Percentiles rank a stretch among this genome's conserved stretches.
Conservation (phyloP, 805 yeast genomes). For the Lachancea fermentati region DNA sequence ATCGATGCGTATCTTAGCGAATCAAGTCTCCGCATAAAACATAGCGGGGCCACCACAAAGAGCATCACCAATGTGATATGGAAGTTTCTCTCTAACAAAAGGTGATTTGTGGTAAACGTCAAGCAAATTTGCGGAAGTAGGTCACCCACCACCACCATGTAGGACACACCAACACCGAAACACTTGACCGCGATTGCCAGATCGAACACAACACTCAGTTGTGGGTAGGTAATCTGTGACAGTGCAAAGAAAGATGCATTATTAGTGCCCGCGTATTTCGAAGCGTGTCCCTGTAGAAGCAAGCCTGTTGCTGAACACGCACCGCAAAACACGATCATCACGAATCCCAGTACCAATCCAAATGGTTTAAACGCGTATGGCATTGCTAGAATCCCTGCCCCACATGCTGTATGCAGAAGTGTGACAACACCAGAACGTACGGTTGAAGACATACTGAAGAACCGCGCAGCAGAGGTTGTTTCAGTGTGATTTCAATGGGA, state of each 20-base stretch:
- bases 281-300: constrained; percentile 53
- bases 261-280: constrained; percentile 44
- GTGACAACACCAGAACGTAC: constrained; percentile 30
- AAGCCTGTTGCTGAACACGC: constrained; percentile 41
- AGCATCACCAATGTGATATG: constrained; percentile 60
- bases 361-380: constrained; percentile 55
- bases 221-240: constrained; percentile 56
- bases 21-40: constrained; percentile 69
- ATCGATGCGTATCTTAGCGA: constrained; percentile 82
- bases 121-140: constrained; percentile 52
- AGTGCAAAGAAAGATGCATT: constrained; percentile 63
- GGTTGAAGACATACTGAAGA: constrained; percentile 21
- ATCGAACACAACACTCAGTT: constrained; percentile 56
- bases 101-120: constrained; percentile 27
- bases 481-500: not conserved
- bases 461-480: not conserved
- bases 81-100: constrained; percentile 42
- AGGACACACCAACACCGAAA: constrained; percentile 65
- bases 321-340: constrained; percentile 25
- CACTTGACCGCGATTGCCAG: constrained; percentile 66
- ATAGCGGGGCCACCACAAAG: constrained; percentile 43
- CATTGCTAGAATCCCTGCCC: constrained; percentile 70
- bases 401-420: constrained; percentile 33
- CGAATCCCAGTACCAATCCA: constrained; percentile 26
- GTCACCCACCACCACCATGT: constrained; percentile 66